Evolutionary conservation across 352 stramenopile species (phyloP).

Genomic region (Phytopythium ostracodes): DNA sequence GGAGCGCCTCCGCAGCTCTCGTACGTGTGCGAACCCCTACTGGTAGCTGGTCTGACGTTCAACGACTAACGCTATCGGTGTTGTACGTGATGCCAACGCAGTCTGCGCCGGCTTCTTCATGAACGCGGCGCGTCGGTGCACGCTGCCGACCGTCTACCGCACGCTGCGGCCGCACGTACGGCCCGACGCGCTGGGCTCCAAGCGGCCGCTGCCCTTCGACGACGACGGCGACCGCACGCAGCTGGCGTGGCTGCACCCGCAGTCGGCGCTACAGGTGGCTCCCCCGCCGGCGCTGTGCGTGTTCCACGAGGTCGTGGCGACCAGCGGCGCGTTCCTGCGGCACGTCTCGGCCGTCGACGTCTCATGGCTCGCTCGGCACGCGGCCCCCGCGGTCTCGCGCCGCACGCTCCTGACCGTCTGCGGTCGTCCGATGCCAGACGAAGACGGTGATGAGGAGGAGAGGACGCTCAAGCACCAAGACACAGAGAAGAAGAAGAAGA

Average conservation of each 20-base stretch:
- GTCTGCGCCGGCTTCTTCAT: slow-evolving; percentile 70
- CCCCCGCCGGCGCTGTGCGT: slow-evolving; percentile 50
- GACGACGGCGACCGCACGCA: slow-evolving; percentile 17
- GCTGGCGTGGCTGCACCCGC: slow-evolving; percentile 66
- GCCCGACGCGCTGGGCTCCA: background rate
- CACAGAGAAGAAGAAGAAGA: background rate
- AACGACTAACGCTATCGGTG: background rate
- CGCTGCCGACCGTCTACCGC: slow-evolving; percentile 61
- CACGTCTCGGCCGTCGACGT: slow-evolving; percentile 40
- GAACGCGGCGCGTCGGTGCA: slow-evolving; percentile 55
- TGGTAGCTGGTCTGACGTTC: background rate
- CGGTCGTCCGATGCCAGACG: slow-evolving; percentile 14
- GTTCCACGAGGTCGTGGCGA: slow-evolving; percentile 72
- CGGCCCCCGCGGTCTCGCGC: slow-evolving; percentile 19
- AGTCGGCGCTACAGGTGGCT: slow-evolving; percentile 46
- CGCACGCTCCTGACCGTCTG: slow-evolving; percentile 50
- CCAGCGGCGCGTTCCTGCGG: slow-evolving; percentile 70
- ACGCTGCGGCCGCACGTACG: slow-evolving; percentile 8
- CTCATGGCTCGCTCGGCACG: slow-evolving; percentile 48
- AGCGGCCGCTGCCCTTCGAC: background rate
- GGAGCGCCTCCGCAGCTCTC: slow-evolving; percentile 30
- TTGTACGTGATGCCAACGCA: slow-evolving; percentile 3
- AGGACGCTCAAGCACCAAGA: background rate
- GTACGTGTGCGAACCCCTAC: slow-evolving; percentile 6
- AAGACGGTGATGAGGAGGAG: slow-evolving; percentile 5